phyloP scores from a whole-genome alignment of 495 filamentous ascomycete species.

The Pyrenopolyporus hunteri region DNA sequence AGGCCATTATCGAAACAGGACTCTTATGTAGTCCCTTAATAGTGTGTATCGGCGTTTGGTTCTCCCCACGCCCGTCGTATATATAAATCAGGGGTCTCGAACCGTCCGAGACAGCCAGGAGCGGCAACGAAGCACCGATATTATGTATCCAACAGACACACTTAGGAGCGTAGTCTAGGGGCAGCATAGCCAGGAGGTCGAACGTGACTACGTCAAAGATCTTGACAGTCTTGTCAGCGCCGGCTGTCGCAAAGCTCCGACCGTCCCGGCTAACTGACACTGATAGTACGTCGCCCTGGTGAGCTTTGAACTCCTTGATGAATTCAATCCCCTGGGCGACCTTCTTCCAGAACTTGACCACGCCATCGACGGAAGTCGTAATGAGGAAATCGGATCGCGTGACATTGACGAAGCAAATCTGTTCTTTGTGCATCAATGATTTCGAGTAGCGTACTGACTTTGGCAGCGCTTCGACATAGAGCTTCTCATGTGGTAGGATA shows the following conservation, averaged over 20 bases:
- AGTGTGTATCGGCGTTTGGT: slow-evolving; percentile 72
- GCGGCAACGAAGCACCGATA: slow-evolving; percentile 82
- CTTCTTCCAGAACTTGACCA: slow-evolving; percentile 99
- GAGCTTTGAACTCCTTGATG: slow-evolving; percentile 95
- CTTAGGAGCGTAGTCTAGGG: slow-evolving; percentile 73
- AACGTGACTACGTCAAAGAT: slow-evolving; percentile 97
- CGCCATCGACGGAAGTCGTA: slow-evolving; percentile 88
- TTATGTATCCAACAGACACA: slow-evolving; percentile 93
- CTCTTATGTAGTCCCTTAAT: slow-evolving; percentile 76
- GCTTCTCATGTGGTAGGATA: slow-evolving; percentile 89
- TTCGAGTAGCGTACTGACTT: slow-evolving; percentile 85
- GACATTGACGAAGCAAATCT: slow-evolving; percentile 82
- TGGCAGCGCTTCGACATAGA: slow-evolving; percentile 90
- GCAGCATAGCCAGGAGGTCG: slow-evolving; percentile 82
- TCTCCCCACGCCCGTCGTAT: slow-evolving; percentile 89
- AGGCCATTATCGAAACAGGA: slow-evolving; percentile 81
- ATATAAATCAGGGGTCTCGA: slow-evolving; percentile 72
- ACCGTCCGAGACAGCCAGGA: slow-evolving; percentile 89
- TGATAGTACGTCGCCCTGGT: slow-evolving; percentile 80
- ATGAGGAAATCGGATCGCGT: slow-evolving; percentile 96
- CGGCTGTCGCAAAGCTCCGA: slow-evolving; percentile 89
- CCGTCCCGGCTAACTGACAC: slow-evolving; percentile 88
- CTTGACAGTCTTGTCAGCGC: slow-evolving; percentile 85
- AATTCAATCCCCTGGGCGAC: slow-evolving; percentile 88
- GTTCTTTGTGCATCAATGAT: slow-evolving; percentile 98